phyloP scores from a whole-genome alignment of 208 protist species.

The Naegleria fowleri region DNA sequence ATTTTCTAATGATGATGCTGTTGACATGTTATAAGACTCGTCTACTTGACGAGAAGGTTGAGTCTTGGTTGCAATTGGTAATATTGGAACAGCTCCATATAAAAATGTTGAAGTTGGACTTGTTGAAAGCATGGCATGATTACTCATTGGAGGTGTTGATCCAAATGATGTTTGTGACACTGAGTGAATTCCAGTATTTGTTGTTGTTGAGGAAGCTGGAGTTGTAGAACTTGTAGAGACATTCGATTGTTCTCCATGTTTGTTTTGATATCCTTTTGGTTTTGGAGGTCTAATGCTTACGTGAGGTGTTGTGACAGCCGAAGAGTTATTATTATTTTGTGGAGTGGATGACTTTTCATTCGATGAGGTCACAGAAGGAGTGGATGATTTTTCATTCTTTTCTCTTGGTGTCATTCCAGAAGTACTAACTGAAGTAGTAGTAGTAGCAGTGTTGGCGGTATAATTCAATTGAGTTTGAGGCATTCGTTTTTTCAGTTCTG shows the following conservation, averaged over 20 bases:
- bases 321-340: too few species aligned
- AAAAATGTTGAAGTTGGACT: neutral
- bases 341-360: neutral
- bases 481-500: too few species aligned
- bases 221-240: neutral
- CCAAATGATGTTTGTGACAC: neutral
- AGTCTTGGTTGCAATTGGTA: neutral
- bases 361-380: neutral
- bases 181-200: neutral
- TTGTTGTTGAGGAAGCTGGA: neutral
- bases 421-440: too few species aligned
- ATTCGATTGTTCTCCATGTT: neutral
- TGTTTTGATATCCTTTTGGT: neutral
- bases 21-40: neutral
- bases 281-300: neutral
- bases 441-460: too few species aligned
- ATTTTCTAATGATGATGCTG: neutral
- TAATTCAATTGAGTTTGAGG: too few species aligned
- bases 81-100: neutral
- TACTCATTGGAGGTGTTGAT: neutral
- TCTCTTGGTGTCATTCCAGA: neutral
- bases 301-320: too few species aligned
- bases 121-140: neutral
- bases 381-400: neutral
- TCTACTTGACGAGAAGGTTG: neutral